These are phyloP conservation scores for Onygena corvina DNA, from an alignment of 2,329 filamentous ascomycete genomes.

Conservation along the genomic window DNA sequence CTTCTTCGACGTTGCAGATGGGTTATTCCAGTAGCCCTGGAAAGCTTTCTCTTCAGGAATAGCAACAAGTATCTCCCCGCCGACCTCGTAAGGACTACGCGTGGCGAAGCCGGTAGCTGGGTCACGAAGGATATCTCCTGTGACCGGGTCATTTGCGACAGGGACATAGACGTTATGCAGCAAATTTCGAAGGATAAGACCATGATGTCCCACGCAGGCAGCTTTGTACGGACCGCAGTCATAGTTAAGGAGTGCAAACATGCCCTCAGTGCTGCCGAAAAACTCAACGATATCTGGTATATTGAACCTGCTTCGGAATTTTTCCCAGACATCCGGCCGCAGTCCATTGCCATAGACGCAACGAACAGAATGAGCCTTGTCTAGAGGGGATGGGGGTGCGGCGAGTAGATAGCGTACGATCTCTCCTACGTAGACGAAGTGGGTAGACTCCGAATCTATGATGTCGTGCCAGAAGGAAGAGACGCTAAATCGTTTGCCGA, in stretches of 20 bases:
- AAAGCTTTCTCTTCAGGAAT: conserved; percentile 48
- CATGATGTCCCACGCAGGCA: conserved; percentile 59
- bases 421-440: conserved; percentile 68
- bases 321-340: conserved; percentile 53
- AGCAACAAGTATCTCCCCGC: conserved; percentile 63
- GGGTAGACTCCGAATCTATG: conserved; percentile 53
- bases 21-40: conserved; percentile 58
- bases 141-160: conserved; percentile 56
- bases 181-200: conserved; percentile 45
- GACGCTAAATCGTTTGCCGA: conserved; percentile 48
- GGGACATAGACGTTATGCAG: conserved; percentile 49
- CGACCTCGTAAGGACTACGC: conserved; percentile 51
- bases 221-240: conserved; percentile 51
- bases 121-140: conserved; percentile 55
- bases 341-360: conserved; percentile 40
- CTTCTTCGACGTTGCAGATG: conserved; percentile 55
- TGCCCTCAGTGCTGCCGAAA: conserved; percentile 65
- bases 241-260: conserved; percentile 50
- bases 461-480: conserved; percentile 61
- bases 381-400: conserved; percentile 41
- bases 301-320: conserved; percentile 38
- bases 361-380: conserved; percentile 36
- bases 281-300: conserved; percentile 53
- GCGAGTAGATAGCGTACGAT: conserved; percentile 62
- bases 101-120: conserved; percentile 55